These are phyloP conservation scores for Chaetomiaceae sp. DNA, from an alignment of 2,329 filamentous ascomycete species.

Conservation along the genomic window DNA sequence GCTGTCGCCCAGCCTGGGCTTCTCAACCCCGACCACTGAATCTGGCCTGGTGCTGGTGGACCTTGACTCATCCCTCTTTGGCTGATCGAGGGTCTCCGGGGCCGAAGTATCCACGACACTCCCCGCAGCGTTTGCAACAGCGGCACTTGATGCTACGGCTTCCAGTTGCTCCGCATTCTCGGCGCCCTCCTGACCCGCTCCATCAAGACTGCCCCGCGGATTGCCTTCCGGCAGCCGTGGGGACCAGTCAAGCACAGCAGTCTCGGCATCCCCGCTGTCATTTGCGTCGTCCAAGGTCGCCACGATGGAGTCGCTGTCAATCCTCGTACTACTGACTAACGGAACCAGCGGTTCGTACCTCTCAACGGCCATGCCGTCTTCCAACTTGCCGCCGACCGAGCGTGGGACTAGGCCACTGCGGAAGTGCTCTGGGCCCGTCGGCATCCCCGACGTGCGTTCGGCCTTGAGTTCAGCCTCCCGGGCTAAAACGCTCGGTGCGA, in stretches of 20 bases:
- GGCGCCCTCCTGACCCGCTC: not conserved
- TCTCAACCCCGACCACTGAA: too few species aligned
- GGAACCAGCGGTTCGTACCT: constrained; percentile 41
- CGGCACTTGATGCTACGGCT: not conserved
- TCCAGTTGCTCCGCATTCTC: not conserved
- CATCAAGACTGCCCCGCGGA: not conserved
- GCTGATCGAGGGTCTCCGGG: not conserved
- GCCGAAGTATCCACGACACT: not conserved
- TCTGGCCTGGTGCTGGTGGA: too few species aligned
- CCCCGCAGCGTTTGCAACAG: not conserved
- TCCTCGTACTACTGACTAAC: constrained; percentile 30
- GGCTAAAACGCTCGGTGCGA: not conserved
- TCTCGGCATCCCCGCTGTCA: constrained; percentile 30
- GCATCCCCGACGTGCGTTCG: not conserved
- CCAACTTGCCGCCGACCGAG: constrained; percentile 26
- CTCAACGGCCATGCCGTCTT: constrained; percentile 26
- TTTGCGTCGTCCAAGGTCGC: constrained; percentile 53
- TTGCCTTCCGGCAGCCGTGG: constrained; percentile 12
- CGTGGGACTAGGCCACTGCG: constrained; percentile 40
- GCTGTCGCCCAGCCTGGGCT: not conserved
- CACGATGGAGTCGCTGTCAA: constrained; percentile 47
- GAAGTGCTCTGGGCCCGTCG: constrained; percentile 22
- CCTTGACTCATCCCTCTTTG: not conserved
- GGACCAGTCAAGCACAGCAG: constrained; percentile 12
- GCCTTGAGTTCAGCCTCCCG: not conserved